These are phyloP conservation scores for Ceratobasidium sp. DNA, from an alignment of 1,284 basidiomycete genomes.

Conservation along the genomic window DNA sequence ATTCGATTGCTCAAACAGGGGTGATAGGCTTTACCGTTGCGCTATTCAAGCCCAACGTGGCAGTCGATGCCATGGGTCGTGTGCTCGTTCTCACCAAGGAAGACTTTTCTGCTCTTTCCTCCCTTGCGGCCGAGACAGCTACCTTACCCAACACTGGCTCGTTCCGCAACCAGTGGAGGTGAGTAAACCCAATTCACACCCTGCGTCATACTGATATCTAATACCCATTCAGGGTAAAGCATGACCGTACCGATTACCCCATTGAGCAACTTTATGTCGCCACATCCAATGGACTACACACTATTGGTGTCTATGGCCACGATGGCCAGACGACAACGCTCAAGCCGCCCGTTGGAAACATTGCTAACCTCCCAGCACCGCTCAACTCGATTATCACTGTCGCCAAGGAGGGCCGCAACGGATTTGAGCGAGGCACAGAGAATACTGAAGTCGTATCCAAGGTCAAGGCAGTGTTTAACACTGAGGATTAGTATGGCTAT, in stretches of 20 bases:
- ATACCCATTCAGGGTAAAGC: slow-evolving; percentile 16
- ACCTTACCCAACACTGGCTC: slow-evolving; percentile 49
- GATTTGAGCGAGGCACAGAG: slow-evolving; percentile 30
- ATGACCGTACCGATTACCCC: slow-evolving; percentile 34
- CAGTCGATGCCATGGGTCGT: slow-evolving; percentile 55
- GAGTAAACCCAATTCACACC: not conserved
- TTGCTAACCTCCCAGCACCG: not conserved
- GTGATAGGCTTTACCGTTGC: slow-evolving; percentile 53
- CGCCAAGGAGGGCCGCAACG: slow-evolving; percentile 29
- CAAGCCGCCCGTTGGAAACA: slow-evolving; percentile 14
- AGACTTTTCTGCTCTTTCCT: slow-evolving; percentile 52
- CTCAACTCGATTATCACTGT: slow-evolving; percentile 14
- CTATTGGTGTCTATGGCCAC: slow-evolving; percentile 30
- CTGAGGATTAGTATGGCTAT: slow-evolving; percentile 1
- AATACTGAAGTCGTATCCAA: slow-evolving; percentile 25
- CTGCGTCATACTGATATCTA: not conserved
- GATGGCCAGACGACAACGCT: slow-evolving; percentile 28
- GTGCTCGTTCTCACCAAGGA: slow-evolving; percentile 49
- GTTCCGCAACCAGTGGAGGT: slow-evolving; percentile 57
- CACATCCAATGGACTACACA: slow-evolving; percentile 8
- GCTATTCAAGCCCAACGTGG: slow-evolving; percentile 54
- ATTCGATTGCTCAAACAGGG: not conserved
- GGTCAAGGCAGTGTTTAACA: slow-evolving; percentile 10
- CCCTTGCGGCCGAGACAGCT: slow-evolving; percentile 48
- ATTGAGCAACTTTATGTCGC: slow-evolving; percentile 28